Evolutionary conservation across 1,139 yeast genomes (phyloP).

Genomic region (Geotrichum macrosporum): DNA sequence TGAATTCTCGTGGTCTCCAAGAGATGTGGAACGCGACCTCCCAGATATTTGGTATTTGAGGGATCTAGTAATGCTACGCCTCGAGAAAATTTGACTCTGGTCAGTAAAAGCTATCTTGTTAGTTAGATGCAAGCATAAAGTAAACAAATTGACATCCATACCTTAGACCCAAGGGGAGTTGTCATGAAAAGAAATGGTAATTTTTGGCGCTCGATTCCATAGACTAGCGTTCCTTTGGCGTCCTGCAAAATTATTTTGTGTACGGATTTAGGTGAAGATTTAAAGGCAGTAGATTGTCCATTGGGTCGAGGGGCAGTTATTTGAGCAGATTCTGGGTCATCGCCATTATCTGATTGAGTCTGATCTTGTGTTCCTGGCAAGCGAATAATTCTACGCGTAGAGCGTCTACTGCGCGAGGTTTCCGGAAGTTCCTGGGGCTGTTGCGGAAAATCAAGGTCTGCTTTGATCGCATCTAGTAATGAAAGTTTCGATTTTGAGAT

Average conservation of each 20-base stretch:
- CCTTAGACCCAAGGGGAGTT: constrained; percentile 25
- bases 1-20: constrained; percentile 3
- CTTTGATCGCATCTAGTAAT: constrained; percentile 22
- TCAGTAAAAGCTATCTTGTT: constrained; percentile 4
- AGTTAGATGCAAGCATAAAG: neutral
- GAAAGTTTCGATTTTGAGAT: constrained; percentile 28
- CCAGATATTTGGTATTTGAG: constrained; percentile 9
- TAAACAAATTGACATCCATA: constrained; percentile 3
- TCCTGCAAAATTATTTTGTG: constrained; percentile 30
- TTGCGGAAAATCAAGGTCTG: constrained; percentile 16
- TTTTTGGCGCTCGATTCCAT: constrained; percentile 29
- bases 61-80: constrained; percentile 20
- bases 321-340: constrained; percentile 1
- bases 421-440: neutral
- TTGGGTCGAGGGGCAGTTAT: neutral
- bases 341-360: neutral
- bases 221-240: constrained; percentile 25
- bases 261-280: constrained; percentile 15
- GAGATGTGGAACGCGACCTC: constrained; percentile 14
- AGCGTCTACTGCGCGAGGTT: neutral
- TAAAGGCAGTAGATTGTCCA: constrained; percentile 9
- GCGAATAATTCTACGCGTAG: constrained; percentile 13
- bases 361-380: constrained; percentile 1
- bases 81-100: constrained; percentile 12
- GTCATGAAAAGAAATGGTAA: constrained; percentile 23